Base-by-base conservation (phyloP, 805 yeast genomes). In the Kazachstania viticola region DNA sequence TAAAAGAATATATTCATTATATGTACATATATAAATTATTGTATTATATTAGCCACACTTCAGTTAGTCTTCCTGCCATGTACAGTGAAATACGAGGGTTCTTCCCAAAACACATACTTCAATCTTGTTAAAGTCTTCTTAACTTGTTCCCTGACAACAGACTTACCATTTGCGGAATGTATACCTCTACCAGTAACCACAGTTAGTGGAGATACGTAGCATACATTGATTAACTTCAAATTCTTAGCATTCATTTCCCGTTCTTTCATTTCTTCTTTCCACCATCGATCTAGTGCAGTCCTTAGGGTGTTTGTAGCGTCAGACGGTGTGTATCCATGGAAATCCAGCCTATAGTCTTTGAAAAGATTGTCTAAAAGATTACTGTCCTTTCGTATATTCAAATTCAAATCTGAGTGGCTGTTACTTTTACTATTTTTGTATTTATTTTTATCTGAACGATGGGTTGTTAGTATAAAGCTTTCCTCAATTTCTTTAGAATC, bases 111-210 rank as follows among this genome's bases (percentile, higher is more conserved):
- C 3, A 63, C 34, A 44, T 61, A 79, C 0, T 49, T 48, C 4
- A 58, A 44, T 1, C 37, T 37, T 3, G 38, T 42, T 25, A 80
- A 55, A 39, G 57, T 50, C 14, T 50, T 58, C 28, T 56, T 52
- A 3, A 77, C 69, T 2, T 64, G 45, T 1, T 39, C 50, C 36
- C 63, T 62, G 13, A 79, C 62, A 36, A 58, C 65, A 1, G 79
- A 61, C 2, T 58, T 46, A 0, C 84, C 82, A 4, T 69, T 71
- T 1, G 48, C 60, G 28, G 82, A 75, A 49, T 80, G 91, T 5
- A 75, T 44, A 0, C 91, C 91, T 40, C 82, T 54, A 0, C 91
- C 88, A 0, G 88, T 77, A 9, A 79, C 54, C 0, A 79, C 54
- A 1, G 37, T 48, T 6, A 78, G 44, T 0, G 71, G 68, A 1